A percentile compares a stretch with the other conserved stretches of the same genome.
These are phyloP conservation scores for Populus alba DNA, from an alignment of 345 rosid genomes.

Conservation along the genomic window DNA sequence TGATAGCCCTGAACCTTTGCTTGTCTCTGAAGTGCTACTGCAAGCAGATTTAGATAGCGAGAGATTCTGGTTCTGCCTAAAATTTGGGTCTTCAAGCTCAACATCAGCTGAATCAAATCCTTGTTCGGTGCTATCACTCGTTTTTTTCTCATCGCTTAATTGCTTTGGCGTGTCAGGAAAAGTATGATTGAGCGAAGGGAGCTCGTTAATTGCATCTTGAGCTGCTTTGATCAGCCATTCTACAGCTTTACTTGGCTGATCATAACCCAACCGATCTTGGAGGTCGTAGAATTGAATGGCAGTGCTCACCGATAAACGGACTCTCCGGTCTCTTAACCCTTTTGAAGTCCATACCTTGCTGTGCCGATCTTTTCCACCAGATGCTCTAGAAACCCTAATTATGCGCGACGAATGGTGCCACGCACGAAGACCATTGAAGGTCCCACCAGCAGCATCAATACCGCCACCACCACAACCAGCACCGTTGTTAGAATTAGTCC, in stretches of 20 bases:
- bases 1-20: conserved; percentile 82
- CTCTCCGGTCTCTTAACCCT: conserved; percentile 86
- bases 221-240: conserved; percentile 97
- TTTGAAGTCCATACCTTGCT: conserved; percentile 95
- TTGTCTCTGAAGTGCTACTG: conserved; percentile 91
- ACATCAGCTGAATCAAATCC: conserved; percentile 58
- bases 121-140: conserved; percentile 38
- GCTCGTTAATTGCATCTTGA: conserved; percentile 74
- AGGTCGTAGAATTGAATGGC: conserved; percentile 94
- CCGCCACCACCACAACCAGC: conserved; percentile 25
- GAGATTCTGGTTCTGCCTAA: conserved; percentile 49
- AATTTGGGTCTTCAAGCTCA: conserved; percentile 44
- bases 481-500: conserved; percentile 17
- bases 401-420: conserved; percentile 81
- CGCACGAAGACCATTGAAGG: conserved; percentile 44
- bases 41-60: conserved; percentile 85
- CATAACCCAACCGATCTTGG: conserved; percentile 89
- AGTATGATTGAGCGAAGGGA: conserved; percentile 65
- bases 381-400: conserved; percentile 92
- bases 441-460: conserved; percentile 7
- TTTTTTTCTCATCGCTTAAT: conserved; percentile 56
- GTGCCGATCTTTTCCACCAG: conserved; percentile 98
- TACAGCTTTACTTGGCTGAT: conserved; percentile 96
- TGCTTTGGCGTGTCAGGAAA: conserved; percentile 66
- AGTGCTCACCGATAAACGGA: conserved; percentile 79